A percentile compares a stretch with the other conserved stretches of the same genome.
These are phyloP conservation scores for Debaryomyces psychrophilus DNA, from an alignment of 1,139 yeast species.

Conservation along the genomic window DNA sequence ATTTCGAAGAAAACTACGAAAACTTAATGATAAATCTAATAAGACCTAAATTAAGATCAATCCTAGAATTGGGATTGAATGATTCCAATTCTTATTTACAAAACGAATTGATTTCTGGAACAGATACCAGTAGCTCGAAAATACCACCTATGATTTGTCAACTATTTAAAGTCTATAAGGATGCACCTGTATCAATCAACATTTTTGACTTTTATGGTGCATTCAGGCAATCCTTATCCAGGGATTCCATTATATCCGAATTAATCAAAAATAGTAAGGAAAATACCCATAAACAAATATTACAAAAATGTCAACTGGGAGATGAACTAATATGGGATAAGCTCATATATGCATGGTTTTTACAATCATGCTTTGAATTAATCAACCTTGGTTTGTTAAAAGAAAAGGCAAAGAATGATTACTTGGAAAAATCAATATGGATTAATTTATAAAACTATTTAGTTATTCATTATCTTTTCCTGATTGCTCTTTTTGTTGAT, in stretches of 20 bases:
- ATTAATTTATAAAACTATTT: constrained; percentile 18
- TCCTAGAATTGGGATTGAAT: constrained; percentile 36
- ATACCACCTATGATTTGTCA: constrained; percentile 58
- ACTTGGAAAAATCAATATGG: constrained; percentile 50
- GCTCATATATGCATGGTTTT: constrained; percentile 44
- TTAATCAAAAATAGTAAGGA: constrained; percentile 18
- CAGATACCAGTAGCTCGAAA: constrained; percentile 8
- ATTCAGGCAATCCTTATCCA: constrained; percentile 60
- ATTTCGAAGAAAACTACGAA: constrained; percentile 40
- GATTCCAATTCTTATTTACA: constrained; percentile 34
- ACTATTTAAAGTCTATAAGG: constrained; percentile 72
- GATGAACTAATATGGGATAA: constrained; percentile 48
- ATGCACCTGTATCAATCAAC: constrained; percentile 75
- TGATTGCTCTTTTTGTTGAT: constrained; percentile 10
- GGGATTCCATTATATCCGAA: constrained; percentile 36
- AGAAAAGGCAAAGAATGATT: constrained; percentile 50
- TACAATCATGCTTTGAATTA: constrained; percentile 47
- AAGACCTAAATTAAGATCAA: constrained; percentile 41
- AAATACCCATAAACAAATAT: constrained; percentile 1
- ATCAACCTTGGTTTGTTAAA: constrained; percentile 43
- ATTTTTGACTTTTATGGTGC: constrained; percentile 77
- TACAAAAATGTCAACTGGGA: constrained; percentile 15
- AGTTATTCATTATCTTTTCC: background rate
- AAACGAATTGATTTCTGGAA: constrained; percentile 23
- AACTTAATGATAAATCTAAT: constrained; percentile 43